phyloP scores from a whole-genome alignment of 164 flowering plant species.

The Umbellularia californica region DNA sequence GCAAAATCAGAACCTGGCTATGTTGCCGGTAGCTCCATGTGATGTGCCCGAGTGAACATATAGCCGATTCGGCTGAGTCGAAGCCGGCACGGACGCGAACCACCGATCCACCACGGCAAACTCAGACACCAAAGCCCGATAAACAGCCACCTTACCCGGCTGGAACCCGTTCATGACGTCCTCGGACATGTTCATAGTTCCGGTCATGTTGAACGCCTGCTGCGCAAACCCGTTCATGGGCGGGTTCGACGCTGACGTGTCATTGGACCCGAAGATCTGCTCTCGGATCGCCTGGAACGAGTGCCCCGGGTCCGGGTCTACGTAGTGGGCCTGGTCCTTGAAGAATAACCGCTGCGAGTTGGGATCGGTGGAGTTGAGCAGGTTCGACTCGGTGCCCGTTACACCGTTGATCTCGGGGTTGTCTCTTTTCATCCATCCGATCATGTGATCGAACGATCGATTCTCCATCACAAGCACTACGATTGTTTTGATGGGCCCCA shows the following conservation, averaged over 20 bases:
- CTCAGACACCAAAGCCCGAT: slow-evolving; percentile 46
- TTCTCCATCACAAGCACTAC: slow-evolving; percentile 76
- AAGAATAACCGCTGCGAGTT: slow-evolving; percentile 35
- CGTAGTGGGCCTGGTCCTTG: slow-evolving; percentile 41
- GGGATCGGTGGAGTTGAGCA: slow-evolving; percentile 37
- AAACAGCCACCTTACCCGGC: slow-evolving; percentile 55
- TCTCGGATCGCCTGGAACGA: slow-evolving; percentile 71
- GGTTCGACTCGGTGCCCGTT: slow-evolving; percentile 60
- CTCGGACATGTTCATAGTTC: slow-evolving; percentile 31
- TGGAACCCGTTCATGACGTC: slow-evolving; percentile 68
- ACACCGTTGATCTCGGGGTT: slow-evolving; percentile 75
- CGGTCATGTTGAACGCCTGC: slow-evolving; percentile 46
- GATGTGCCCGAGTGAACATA: slow-evolving; percentile 80
- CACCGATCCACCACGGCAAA: slow-evolving; percentile 76
- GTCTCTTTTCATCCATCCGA: slow-evolving; percentile 73
- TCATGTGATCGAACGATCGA: slow-evolving; percentile 82
- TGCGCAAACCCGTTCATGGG: slow-evolving; percentile 79
- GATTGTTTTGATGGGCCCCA: slow-evolving; percentile 48
- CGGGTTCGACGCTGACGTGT: slow-evolving; percentile 36
- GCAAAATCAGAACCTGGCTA: slow-evolving; percentile 4
- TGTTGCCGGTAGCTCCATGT: slow-evolving; percentile 64
- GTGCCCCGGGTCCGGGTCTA: slow-evolving; percentile 84
- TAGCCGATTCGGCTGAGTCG: slow-evolving; percentile 77
- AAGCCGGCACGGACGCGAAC: slow-evolving; percentile 75
- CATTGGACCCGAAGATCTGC: slow-evolving; percentile 61